These are phyloP conservation scores for Stromatinia cepivora DNA, from an alignment of 2,329 filamentous ascomycete genomes.

Conservation along the genomic window DNA sequence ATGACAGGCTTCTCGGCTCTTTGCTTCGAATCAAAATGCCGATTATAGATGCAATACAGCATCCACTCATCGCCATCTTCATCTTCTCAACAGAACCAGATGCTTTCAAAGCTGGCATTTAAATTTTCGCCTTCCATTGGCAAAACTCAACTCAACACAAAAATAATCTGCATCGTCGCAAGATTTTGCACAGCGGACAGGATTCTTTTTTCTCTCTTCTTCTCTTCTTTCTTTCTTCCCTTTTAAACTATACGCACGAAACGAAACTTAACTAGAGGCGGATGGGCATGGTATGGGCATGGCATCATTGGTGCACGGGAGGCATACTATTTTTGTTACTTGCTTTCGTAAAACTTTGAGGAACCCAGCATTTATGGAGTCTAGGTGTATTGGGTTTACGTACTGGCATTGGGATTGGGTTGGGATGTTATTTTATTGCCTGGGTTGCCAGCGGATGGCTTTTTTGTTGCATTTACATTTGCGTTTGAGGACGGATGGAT, in stretches of 20 bases:
- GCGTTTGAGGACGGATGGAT: neutral
- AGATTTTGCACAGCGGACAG: neutral
- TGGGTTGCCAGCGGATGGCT: neutral
- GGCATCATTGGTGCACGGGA: constrained; percentile 7
- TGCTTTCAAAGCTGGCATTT: neutral
- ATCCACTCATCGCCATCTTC: neutral
- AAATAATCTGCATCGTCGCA: neutral
- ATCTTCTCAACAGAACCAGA: neutral
- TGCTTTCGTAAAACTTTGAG: neutral
- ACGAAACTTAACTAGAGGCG: constrained; percentile 13
- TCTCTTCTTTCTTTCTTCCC: neutral
- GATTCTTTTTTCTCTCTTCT: neutral
- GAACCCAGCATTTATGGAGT: neutral
- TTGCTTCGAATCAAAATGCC: too few relatives aligned
- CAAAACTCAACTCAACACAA: neutral
- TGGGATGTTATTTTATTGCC: too few relatives aligned
- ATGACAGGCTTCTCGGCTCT: neutral
- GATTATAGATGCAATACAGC: neutral
- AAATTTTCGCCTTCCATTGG: neutral
- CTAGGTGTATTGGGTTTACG: neutral
- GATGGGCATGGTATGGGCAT: neutral
- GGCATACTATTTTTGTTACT: neutral
- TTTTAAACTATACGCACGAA: constrained; percentile 10
- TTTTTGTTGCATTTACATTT: constrained; percentile 10
- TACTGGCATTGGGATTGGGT: constrained; percentile 7